A percentile compares a stretch with the other conserved stretches of the same genome.
phyloP scores from a whole-genome alignment of 2,329 filamentous ascomycete genomes.

The Kalmusia sp. region DNA sequence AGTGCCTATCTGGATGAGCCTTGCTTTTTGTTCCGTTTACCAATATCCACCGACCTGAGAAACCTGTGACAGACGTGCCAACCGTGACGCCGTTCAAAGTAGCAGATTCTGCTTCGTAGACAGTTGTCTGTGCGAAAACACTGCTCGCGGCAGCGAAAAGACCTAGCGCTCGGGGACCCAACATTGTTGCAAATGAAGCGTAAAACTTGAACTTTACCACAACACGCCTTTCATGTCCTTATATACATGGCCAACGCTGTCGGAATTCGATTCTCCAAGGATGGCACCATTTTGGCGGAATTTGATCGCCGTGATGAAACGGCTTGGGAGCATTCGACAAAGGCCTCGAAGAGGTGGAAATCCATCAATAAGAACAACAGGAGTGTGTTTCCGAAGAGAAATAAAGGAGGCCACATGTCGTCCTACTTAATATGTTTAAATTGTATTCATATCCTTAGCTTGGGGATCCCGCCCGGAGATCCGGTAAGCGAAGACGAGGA shows the following conservation, averaged over 20 bases:
- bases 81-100: conserved; percentile 50
- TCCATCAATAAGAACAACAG: conserved; percentile 2
- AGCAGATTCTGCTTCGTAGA: conserved; percentile 52
- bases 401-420: neutral
- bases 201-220: neutral
- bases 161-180: neutral
- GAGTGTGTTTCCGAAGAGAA: neutral
- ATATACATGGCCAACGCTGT: neutral
- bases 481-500: neutral
- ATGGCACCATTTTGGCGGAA: neutral
- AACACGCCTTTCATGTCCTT: neutral
- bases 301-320: neutral
- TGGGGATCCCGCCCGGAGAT: neutral
- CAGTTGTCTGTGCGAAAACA: conserved; percentile 24
- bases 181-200: conserved; percentile 2
- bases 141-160: conserved; percentile 4
- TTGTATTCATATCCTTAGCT: neutral
- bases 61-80: conserved; percentile 50
- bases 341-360: neutral
- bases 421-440: neutral
- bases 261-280: neutral
- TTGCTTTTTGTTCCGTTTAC: neutral
- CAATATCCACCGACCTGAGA: conserved; percentile 35
- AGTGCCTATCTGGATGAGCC: conserved; percentile 41
- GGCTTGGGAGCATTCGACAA: neutral